Conservation (phyloP, 2,329 filamentous ascomycete species). For the Alternaria postmessia region DNA sequence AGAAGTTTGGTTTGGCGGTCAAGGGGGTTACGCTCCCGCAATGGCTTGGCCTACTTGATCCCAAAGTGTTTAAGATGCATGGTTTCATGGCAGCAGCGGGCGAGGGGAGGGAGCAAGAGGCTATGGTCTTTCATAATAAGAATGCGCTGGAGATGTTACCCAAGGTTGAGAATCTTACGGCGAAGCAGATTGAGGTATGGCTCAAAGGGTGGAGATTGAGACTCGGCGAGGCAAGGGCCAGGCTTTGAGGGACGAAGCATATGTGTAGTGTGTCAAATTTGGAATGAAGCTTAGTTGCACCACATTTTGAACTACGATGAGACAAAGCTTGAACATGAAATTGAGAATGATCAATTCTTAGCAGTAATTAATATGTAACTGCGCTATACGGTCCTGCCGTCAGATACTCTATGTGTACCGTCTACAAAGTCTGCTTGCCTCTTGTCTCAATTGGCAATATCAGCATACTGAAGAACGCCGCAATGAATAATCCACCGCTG, state of each 20-base stretch:
- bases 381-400: neutral
- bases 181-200: neutral
- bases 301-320: neutral
- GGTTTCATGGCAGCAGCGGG: neutral
- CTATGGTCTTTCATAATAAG: neutral
- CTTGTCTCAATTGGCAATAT: slow-evolving; percentile 55
- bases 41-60: slow-evolving; percentile 2
- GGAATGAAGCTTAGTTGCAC: neutral
- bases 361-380: neutral
- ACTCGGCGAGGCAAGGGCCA: neutral
- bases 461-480: slow-evolving; percentile 54
- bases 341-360: neutral
- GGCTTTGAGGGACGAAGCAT: neutral
- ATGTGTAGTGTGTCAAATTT: neutral
- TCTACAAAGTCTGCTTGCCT: slow-evolving; percentile 53
- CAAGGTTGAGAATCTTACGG: neutral
- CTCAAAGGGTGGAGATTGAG: neutral
- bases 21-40: neutral
- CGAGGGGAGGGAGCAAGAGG: neutral
- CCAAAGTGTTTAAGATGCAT: slow-evolving; percentile 1
- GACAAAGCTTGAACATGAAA: neutral
- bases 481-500: slow-evolving; percentile 54
- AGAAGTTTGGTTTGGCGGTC: neutral
- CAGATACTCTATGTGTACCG: neutral
- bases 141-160: slow-evolving; percentile 1